Evolutionary conservation across 768 basidiomycete species (phyloP).

Genomic region (Leucogyrophana mollusca): DNA sequence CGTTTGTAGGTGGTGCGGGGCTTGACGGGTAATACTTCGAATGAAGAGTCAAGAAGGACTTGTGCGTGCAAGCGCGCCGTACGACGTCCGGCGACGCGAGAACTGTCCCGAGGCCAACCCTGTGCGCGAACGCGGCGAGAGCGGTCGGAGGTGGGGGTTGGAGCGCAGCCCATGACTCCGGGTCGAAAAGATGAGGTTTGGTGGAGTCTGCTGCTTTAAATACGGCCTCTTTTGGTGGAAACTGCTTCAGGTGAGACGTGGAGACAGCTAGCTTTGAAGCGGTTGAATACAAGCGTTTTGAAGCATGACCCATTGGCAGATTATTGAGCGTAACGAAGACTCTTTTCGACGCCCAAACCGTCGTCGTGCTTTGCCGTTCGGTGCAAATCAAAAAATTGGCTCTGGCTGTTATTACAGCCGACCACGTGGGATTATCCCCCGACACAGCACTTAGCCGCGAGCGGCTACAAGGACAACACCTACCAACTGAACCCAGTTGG

Average conservation of each 20-base stretch:
- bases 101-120: conserved; percentile 68
- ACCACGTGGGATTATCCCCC: conserved; percentile 9
- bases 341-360: conserved; percentile 8
- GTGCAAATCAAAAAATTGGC: conserved; percentile 20
- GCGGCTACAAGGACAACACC: not conserved
- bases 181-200: conserved; percentile 50
- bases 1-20: conserved; percentile 64
- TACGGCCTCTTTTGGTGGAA: conserved; percentile 62
- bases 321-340: conserved; percentile 1
- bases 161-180: conserved; percentile 65
- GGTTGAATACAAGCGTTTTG: conserved; percentile 48
- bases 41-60: conserved; percentile 60
- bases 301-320: conserved; percentile 55
- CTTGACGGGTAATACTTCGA: conserved; percentile 56
- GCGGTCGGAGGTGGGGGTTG: conserved; percentile 74
- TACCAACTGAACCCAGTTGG: too few species aligned
- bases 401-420: conserved; percentile 19
- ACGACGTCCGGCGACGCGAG: conserved; percentile 52
- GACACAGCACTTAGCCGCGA: conserved; percentile 5
- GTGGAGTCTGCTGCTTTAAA: conserved; percentile 27
- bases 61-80: conserved; percentile 78
- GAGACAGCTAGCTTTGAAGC: conserved; percentile 57
- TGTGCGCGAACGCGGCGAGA: conserved; percentile 72
- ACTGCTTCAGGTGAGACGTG: conserved; percentile 48
- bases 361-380: conserved; percentile 7